Evolutionary conservation across 176 grass and related monocot genomes (phyloP).

Genomic region (Otatea glauca): DNA sequence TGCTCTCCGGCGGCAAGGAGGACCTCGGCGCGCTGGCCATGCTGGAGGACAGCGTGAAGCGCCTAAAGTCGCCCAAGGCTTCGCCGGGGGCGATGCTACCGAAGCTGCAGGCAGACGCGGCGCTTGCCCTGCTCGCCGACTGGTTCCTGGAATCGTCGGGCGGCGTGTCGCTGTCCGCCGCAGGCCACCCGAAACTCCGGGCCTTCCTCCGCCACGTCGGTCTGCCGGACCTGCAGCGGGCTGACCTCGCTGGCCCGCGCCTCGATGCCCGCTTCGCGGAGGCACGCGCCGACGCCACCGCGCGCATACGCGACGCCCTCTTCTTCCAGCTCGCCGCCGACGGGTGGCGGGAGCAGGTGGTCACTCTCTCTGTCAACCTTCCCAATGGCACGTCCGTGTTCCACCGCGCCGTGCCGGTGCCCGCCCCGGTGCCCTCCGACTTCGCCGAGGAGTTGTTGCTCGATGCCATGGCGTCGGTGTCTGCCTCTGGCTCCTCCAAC

Average conservation of each 20-base stretch:
- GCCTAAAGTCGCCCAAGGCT: conserved; percentile 72
- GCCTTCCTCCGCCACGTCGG: conserved; percentile 75
- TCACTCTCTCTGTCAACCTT: conserved; percentile 63
- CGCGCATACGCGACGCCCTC: conserved; percentile 76
- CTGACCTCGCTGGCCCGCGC: conserved; percentile 56
- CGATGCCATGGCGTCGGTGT: conserved; percentile 57
- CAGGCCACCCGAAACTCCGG: conserved; percentile 73
- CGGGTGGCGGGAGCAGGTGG: conserved; percentile 63
- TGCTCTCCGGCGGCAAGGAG: conserved; percentile 75
- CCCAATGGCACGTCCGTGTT: conserved; percentile 76
- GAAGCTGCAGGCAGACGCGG: conserved; percentile 69
- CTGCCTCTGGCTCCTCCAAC: conserved; percentile 46
- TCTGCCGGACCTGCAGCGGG: conserved; percentile 53
- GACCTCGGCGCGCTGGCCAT: conserved; percentile 68
- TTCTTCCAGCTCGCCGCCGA: conserved; percentile 84
- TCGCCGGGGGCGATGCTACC: conserved; percentile 60
- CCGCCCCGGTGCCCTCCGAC: conserved; percentile 45
- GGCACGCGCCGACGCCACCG: conserved; percentile 58
- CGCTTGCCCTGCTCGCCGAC: conserved; percentile 66
- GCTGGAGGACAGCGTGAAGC: conserved; percentile 82
- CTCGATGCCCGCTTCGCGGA: conserved; percentile 66
- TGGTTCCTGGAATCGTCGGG: conserved; percentile 82
- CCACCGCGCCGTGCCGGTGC: conserved; percentile 57
- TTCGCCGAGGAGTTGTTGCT: conserved; percentile 60
- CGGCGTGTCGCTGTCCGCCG: conserved; percentile 59